phyloP scores from a whole-genome alignment of 2,329 filamentous ascomycete genomes.

The Acarospora socialis region DNA sequence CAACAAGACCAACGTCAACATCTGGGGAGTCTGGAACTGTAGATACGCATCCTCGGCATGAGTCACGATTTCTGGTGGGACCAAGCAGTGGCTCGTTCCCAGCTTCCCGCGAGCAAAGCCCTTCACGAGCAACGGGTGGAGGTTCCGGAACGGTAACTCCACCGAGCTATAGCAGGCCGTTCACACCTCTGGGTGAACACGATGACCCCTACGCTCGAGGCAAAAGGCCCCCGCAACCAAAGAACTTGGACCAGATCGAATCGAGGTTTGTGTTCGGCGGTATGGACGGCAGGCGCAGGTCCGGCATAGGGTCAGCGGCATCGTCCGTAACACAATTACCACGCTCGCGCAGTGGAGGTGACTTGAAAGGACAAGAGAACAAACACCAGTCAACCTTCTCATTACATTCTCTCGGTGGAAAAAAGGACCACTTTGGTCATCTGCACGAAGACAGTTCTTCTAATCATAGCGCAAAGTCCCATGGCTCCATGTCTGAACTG shows the following conservation, averaged over 20 bases:
- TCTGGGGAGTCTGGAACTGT: constrained; percentile 30
- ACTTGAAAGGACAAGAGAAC: constrained; percentile 26
- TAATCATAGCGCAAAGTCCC: constrained; percentile 37
- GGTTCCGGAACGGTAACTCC: constrained; percentile 31
- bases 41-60: constrained; percentile 33
- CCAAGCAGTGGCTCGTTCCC: constrained; percentile 40
- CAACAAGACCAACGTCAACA: constrained; percentile 28
- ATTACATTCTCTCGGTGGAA: constrained; percentile 26
- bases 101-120: constrained; percentile 43
- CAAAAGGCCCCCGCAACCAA: constrained; percentile 56
- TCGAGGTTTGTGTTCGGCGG: constrained; percentile 71
- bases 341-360: constrained; percentile 30
- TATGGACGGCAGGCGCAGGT: constrained; percentile 52
- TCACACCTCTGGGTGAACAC: constrained; percentile 62
- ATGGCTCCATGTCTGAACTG: constrained; percentile 82
- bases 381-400: constrained; percentile 41
- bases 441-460: constrained; percentile 33
- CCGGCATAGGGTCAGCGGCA: constrained; percentile 24
- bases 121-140: constrained; percentile 43
- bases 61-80: constrained; percentile 42
- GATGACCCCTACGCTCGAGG: constrained; percentile 82
- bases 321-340: constrained; percentile 26
- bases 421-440: constrained; percentile 36
- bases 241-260: constrained; percentile 55
- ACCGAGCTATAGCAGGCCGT: constrained; percentile 55